phyloP scores from a whole-genome alignment of 1,284 basidiomycete genomes.

The Ustilago loliicola region DNA sequence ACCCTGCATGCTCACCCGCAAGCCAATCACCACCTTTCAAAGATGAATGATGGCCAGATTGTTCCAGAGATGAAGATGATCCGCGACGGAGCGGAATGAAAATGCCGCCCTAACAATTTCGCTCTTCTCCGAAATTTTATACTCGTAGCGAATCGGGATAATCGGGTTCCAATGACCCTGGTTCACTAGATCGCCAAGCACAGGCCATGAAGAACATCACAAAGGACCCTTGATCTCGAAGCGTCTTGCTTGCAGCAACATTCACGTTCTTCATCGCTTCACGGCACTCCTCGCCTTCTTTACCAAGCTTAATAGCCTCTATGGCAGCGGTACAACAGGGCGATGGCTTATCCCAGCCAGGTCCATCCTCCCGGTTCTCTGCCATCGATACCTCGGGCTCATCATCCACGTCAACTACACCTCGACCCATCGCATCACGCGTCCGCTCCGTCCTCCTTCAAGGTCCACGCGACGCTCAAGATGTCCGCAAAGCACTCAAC shows the following conservation, averaged over 20 bases:
- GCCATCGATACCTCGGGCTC: slow-evolving; percentile 8
- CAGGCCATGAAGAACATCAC: slow-evolving; percentile 26
- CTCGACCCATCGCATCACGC: slow-evolving; percentile 32
- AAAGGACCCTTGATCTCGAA: slow-evolving; percentile 9
- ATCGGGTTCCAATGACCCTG: not conserved
- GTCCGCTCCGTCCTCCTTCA: slow-evolving; percentile 40
- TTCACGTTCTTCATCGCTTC: not conserved
- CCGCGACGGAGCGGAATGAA: too few relatives aligned
- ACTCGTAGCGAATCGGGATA: not conserved
- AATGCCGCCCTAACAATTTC: not conserved
- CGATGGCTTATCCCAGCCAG: slow-evolving; percentile 7
- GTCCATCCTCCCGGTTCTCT: slow-evolving; percentile 9
- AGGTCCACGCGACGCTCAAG: slow-evolving; percentile 19
- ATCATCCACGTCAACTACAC: slow-evolving; percentile 10
- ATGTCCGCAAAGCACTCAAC: slow-evolving; percentile 30
- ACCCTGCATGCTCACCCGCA: slow-evolving; percentile 2
- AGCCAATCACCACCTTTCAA: slow-evolving; percentile 14
- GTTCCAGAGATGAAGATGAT: slow-evolving; percentile 1
- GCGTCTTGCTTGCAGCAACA: not conserved
- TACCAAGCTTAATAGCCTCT: not conserved
- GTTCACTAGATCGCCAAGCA: slow-evolving; percentile 8
- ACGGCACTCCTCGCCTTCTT: not conserved
- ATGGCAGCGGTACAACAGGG: slow-evolving; percentile 19
- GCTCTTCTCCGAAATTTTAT: not conserved
- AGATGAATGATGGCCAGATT: not conserved